Conservation (phyloP, 805 yeast species). For the Wickerhamomyces rabaulensis region DNA sequence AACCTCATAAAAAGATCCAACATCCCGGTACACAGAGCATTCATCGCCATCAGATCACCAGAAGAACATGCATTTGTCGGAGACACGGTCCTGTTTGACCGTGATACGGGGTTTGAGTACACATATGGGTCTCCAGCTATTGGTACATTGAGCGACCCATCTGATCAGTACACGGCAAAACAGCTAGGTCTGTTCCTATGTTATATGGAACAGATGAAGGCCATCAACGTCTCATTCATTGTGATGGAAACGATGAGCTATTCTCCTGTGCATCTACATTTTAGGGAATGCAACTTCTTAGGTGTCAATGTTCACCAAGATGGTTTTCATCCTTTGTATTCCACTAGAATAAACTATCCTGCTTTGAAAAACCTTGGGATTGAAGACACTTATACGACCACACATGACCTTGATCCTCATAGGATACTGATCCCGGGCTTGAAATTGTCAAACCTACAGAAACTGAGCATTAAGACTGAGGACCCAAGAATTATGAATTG, state of each 20-base stretch:
- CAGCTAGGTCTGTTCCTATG: background rate
- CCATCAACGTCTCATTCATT: background rate
- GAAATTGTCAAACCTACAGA: background rate
- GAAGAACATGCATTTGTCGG: background rate
- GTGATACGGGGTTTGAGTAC: background rate
- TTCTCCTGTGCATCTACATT: background rate
- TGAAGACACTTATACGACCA: background rate
- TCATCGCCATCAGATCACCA: background rate
- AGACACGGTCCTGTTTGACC: background rate
- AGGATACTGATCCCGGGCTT: background rate
- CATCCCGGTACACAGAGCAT: background rate
- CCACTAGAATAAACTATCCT: background rate
- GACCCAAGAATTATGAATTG: background rate
- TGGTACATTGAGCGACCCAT: no score
- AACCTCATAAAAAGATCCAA: no score
- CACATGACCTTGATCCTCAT: background rate
- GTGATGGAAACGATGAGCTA: background rate
- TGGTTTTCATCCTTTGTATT: background rate
- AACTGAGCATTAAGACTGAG: background rate
- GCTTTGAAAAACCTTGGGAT: background rate
- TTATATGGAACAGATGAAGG: background rate
- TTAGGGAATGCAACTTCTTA: background rate
- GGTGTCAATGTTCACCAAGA: background rate
- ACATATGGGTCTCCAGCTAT: background rate
- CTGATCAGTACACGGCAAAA: background rate